Percentiles rank a stretch among this genome's conserved stretches.
phyloP scores from a whole-genome alignment of 2,329 filamentous ascomycete species.

The Phaeosphaeria sp. region DNA sequence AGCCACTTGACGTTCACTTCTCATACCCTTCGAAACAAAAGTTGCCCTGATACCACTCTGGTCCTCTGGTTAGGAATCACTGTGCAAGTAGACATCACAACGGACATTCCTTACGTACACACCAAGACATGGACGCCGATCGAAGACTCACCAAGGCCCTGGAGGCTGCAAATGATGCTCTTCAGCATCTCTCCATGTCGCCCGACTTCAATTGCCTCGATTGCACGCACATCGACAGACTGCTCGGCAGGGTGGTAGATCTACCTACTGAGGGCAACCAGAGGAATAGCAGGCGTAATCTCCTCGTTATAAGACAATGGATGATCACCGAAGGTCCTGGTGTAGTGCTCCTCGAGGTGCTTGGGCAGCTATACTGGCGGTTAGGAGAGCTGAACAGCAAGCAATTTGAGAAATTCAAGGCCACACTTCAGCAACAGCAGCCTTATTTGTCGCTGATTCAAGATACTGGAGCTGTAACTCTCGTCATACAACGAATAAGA shows the following conservation, averaged over 20 bases:
- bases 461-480: constrained; percentile 27
- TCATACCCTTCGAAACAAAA: constrained; percentile 15
- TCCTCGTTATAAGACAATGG: constrained; percentile 44
- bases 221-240: constrained; percentile 43
- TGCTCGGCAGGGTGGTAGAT: constrained; percentile 43
- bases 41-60: constrained; percentile 6
- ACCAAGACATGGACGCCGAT: constrained; percentile 36
- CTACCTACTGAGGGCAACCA: constrained; percentile 44
- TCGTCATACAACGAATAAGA: constrained; percentile 41
- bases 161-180: constrained; percentile 42
- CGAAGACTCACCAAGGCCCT: constrained; percentile 39
- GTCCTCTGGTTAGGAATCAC: constrained; percentile 7
- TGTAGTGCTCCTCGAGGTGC: constrained; percentile 41
- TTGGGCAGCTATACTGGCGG: constrained; percentile 45
- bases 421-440: constrained; percentile 32
- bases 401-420: constrained; percentile 45
- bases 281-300: constrained; percentile 42
- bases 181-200: constrained; percentile 44
- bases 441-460: constrained; percentile 37
- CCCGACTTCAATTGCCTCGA: constrained; percentile 38
- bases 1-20: constrained; percentile 17
- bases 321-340: constrained; percentile 43
- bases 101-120: constrained; percentile 3
- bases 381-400: constrained; percentile 45
- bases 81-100: not conserved